Evolutionary conservation across 2,329 filamentous ascomycete genomes (phyloP), one percentile per base, ranked within the genome.

Genomic region (Botrytis aclada): DNA sequence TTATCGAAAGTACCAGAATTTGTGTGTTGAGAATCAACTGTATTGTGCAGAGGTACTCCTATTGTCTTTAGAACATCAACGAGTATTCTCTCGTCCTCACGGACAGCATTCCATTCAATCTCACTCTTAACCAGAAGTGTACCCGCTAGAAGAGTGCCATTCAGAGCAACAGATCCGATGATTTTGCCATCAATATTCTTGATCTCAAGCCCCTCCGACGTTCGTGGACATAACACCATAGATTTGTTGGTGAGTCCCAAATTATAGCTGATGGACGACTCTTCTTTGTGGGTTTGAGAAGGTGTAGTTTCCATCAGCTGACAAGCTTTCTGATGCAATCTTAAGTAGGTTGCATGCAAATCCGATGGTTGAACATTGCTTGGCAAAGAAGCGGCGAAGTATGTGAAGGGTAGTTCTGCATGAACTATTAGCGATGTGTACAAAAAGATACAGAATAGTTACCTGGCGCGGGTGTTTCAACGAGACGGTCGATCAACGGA

Each of bases 141-240:
- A 10, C 89, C 89, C 16, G 88, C 89, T 74, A 91, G 79, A n/a
- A 91, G 80, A 0, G 89, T 90, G 4, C 89, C 89, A 71, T 91
- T 91, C 47, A 91, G 80, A 29, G 86, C 82, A 65, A 73, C 77
- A 74, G 47, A 75, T 58, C 66, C 80, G 75, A 47, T 78, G 72
- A 45, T 83, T 77, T 29, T 62, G 9, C 75, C 76, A 32, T 73
- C 61, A 8, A 7, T 34, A 43, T 51, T 69, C 37, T 73, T 66
- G 20, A 80, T 78, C 25, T 78, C 76, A 0, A 80, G 79, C 0
- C 88, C 88, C 77, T 90, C 88, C 0, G 85, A 83, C 2, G 84
- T 76, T 2, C 89, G 83, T 1, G 89, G 89, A 74, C 86, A 85
- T 1, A 91, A 74, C 0, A 86, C 87, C 79, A 91, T 84, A 0